Evolutionary conservation across 495 filamentous ascomycete species (phyloP), one percentile per base, ranked within the genome.

Genomic region (Lasiosphaeris hirsuta): DNA sequence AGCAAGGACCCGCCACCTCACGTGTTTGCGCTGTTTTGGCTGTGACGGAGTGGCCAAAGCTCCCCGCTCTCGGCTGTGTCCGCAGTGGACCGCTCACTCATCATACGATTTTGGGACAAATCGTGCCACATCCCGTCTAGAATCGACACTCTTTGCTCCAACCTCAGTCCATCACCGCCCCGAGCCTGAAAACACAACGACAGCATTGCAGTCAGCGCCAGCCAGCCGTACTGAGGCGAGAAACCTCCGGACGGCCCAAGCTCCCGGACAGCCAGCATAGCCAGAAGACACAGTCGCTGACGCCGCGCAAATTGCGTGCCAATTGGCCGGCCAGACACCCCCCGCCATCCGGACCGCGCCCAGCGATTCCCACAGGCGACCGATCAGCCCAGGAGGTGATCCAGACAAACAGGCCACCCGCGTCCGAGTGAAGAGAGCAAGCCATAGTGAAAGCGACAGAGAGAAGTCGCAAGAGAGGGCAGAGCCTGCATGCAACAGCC

Each of bases 41-140:
- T 40, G 5, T 35, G 10, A n/a, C n/a, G 17, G 36, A 19, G 11
- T 37, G 7, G 18, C 23, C 47, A 48, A 41, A 40, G 46, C 37
- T 18, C 51, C 54, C 34, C 35, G 35, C 37, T 43, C 37, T 53
- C 62, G 62, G 64, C 15, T 23, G 54, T 48, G 44, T 18, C 63
- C 65, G n/a, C n/a, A n/a, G n/a, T n/a, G n/a, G n/a, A n/a, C n/a
- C n/a, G 63, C 41, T 13, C 35, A 14, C 23, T 45, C 54, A 66
- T 66, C 63, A 62, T 68, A 66, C 66, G 66, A 68, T 68, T 66
- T 59, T 54, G 54, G 51, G 39, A 17, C 43, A 55, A 68, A 62
- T 68, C 60, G 63, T 62, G 15, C 66, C 63, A 68, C 66, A n/a
- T 5, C 59, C 44, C 61, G 57, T 61, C 55, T 60, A 54, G 56